Evolutionary conservation across 371 early-diverging fungal species (phyloP), one percentile per base, ranked within the genome.

Genomic region (Mortierella sp.): DNA sequence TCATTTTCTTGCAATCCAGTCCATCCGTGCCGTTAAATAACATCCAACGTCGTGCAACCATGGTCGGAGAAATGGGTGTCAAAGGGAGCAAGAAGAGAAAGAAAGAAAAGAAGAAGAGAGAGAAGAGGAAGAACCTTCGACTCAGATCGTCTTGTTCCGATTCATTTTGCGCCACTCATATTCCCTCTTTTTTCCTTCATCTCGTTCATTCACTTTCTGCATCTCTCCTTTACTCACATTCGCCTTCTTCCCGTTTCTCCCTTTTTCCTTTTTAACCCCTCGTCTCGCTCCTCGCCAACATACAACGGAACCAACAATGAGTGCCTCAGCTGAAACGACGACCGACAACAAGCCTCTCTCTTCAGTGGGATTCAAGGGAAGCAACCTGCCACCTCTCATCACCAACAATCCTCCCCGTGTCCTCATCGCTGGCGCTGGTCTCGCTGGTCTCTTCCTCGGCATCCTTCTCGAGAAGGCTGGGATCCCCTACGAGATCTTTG

Each of bases 401-500:
- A 6, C 34, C 0, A 5, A 61, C 16, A 31, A 34, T 0, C 61
- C 61, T 0, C 71, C 51, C 16, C 75, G n/a, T 43, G 70, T 76
- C 2, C 53, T 76, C 5, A 69, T 76, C 3, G 21, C 69, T 43
- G 76, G 76, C 4, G 76, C 69, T 9, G 76, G 71, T 21, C 51
- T 76, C 21, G 76, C 43, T 8, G 76, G 76, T 0, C 71, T 76
- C 2, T 43, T 76, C 43, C 54, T 76, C 14, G 71, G 69, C 26
- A 69, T 43, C 26, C 71, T 76, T 19, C 55, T 76, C 24, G 76
- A 70, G 31, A n/a, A 19, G 21, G 76, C 76, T 5, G 71, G 55
- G 4, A 76, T 76, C 26, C 37, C 69, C 28, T 76, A 76, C 19
- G 37, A n/a, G 3, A 75, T 75, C 21, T 51, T 69, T n/a, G 75